Evolutionary conservation across 108 stramenopile genomes (phyloP), one percentile per base, ranked within the genome.

Genomic region (Conticribra weissflogii): DNA sequence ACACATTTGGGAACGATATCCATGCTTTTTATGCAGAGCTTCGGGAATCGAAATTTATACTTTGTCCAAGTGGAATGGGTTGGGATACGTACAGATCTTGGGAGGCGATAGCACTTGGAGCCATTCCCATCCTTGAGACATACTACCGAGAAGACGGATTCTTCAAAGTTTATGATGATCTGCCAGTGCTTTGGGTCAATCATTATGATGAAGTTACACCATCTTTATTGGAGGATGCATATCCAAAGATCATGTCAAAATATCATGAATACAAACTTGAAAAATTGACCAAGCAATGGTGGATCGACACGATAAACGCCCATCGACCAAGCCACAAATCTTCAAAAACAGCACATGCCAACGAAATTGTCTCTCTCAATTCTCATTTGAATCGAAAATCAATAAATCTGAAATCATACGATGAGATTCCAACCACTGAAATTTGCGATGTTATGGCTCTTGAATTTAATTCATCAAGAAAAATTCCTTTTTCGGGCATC

Each of bases 81-180:
- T 83, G 71, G 76, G 85, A 86, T 71, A 64, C 67, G 0, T 86
- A 86, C 44, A 76, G 85, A 1, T 31, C 63, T n/a, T 86, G 83
- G 82, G 85, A 86, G 45, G 71, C 83, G 0, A 7, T 86, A 0
- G 21, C 18, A 22, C 33, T 83, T 47, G 76, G 76, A 9, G 54
- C 82, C 5, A 83, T 86, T 24, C 85, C 84, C 2, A 63, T 86
- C 12, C 54, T 86, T 33, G 85, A 86, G 52, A 58, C 34, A 1
- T 81, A 74, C 46, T 76, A 76, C 19, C 45, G 74, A 29, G 17
- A 30, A 23, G 85, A 86, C 55, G 85, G 85, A 15, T 83, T 80
- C 54, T 74, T 64, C 33, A 74, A 65, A 17, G 54, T 63, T 1
- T 74, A 77, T 25, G 76, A 81, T 24, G 82, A 71, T 34, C 41